phyloP scores from a whole-genome alignment of 768 basidiomycete species.

The Termitomyces sp. region DNA sequence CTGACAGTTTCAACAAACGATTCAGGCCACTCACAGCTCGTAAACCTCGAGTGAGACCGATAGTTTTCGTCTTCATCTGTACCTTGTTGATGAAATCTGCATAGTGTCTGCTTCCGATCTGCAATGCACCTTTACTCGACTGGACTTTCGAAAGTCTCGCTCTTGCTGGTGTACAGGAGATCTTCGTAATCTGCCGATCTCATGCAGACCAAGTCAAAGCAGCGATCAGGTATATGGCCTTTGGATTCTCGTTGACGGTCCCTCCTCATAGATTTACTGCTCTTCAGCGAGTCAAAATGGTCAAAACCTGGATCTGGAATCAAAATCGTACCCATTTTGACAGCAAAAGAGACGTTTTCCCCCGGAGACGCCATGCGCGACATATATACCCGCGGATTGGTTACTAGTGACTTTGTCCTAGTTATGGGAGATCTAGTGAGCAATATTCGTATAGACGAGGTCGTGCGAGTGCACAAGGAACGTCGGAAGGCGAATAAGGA shows the following conservation, averaged over 20 bases:
- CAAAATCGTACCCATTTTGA: slow-evolving; percentile 81
- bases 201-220: slow-evolving; percentile 82
- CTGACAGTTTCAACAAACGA: slow-evolving; percentile 93
- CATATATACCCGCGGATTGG: slow-evolving; percentile 86
- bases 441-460: slow-evolving; percentile 86
- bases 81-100: slow-evolving; percentile 10
- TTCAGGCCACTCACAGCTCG: slow-evolving; percentile 86
- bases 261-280: slow-evolving; percentile 7
- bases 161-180: slow-evolving; percentile 92
- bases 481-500: slow-evolving; percentile 83
- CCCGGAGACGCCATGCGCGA: slow-evolving; percentile 92
- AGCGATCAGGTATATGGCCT: slow-evolving; percentile 65
- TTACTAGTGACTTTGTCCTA: slow-evolving; percentile 87
- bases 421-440: slow-evolving; percentile 91
- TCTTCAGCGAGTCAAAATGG: slow-evolving; percentile 69
- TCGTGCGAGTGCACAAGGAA: slow-evolving; percentile 85
- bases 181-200: slow-evolving; percentile 92
- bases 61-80: slow-evolving; percentile 2
- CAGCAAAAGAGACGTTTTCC: slow-evolving; percentile 81
- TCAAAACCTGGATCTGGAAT: slow-evolving; percentile 72
- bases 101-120: slow-evolving; percentile 88
- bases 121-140: slow-evolving; percentile 88
- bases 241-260: slow-evolving; percentile 5
- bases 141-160: slow-evolving; percentile 97
- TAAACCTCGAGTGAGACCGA: slow-evolving; percentile 70